phyloP scores from a whole-genome alignment of 257 asterid genomes.

The Solanum acaule region DNA sequence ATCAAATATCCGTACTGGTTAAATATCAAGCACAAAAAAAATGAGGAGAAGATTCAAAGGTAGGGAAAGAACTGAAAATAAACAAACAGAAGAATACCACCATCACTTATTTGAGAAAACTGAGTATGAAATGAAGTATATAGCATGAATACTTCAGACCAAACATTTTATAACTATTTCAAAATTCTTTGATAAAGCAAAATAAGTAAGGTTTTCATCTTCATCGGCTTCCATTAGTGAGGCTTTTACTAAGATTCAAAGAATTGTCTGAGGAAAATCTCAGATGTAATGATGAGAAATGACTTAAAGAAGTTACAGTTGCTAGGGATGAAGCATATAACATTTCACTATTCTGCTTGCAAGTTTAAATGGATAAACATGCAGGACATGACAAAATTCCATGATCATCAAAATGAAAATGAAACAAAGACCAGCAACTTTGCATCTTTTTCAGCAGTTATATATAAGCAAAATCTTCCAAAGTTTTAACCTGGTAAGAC shows the following conservation, averaged over 20 bases:
- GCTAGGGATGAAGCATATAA: not conserved
- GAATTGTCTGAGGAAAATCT: not conserved
- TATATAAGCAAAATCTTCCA: constrained; percentile 4
- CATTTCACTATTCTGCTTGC: not conserved
- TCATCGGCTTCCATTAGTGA: not conserved
- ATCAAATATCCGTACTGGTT: not conserved
- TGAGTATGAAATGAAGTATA: not conserved
- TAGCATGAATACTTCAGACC: not conserved
- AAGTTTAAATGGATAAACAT: not conserved
- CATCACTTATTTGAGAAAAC: not conserved
- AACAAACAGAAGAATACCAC: not conserved
- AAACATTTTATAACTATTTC: not conserved
- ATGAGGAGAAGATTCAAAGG: not conserved
- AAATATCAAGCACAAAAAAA: not conserved
- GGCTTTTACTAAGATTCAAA: not conserved
- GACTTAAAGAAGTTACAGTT: not conserved
- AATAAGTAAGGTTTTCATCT: not conserved
- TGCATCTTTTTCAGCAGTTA: not conserved
- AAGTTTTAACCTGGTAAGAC: constrained; percentile 76
- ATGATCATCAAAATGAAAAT: not conserved
- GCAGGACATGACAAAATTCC: not conserved
- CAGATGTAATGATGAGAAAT: not conserved
- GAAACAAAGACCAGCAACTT: not conserved
- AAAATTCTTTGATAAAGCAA: not conserved
- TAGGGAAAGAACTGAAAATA: not conserved